Percentiles rank a stretch among this genome's conserved stretches.
Evolutionary conservation across 331 rosid genomes (phyloP).

Genomic region (Pyracantha coccinea): DNA sequence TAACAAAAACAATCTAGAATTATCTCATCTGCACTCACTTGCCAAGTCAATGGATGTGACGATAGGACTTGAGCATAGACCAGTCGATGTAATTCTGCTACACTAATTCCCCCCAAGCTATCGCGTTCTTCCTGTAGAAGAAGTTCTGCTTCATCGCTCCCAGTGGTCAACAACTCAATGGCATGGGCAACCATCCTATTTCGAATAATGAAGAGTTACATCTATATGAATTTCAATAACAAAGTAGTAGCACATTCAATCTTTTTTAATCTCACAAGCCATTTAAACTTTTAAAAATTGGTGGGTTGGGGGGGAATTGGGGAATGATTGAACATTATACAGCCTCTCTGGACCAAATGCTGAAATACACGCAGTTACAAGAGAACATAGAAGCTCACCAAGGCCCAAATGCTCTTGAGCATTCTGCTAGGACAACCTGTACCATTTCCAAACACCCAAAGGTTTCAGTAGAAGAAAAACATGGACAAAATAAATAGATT

Average conservation of each 20-base stretch:
- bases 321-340: not conserved
- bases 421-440: conserved; percentile 94
- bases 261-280: not conserved
- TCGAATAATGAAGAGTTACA: conserved; percentile 17
- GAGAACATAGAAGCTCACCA: conserved; percentile 54
- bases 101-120: conserved; percentile 85
- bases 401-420: conserved; percentile 88
- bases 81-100: conserved; percentile 81
- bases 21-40: conserved; percentile 51
- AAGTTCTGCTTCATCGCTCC: conserved; percentile 80
- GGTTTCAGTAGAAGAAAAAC: conserved; percentile 12
- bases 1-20: conserved; percentile 13
- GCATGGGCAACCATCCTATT: conserved; percentile 93
- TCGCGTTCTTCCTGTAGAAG: conserved; percentile 65
- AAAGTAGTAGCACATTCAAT: not conserved
- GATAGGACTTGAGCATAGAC: conserved; percentile 91
- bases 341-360: not conserved
- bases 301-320: not conserved
- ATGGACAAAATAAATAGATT: not conserved
- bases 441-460: conserved; percentile 24
- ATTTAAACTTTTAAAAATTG: not conserved
- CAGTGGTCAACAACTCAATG: conserved; percentile 76
- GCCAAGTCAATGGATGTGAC: conserved; percentile 87
- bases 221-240: not conserved
- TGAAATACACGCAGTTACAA: not conserved